These are phyloP conservation scores for Pyrenophora tritici-repentis DNA, from an alignment of 2,329 filamentous ascomycete species.

Conservation along the genomic window DNA sequence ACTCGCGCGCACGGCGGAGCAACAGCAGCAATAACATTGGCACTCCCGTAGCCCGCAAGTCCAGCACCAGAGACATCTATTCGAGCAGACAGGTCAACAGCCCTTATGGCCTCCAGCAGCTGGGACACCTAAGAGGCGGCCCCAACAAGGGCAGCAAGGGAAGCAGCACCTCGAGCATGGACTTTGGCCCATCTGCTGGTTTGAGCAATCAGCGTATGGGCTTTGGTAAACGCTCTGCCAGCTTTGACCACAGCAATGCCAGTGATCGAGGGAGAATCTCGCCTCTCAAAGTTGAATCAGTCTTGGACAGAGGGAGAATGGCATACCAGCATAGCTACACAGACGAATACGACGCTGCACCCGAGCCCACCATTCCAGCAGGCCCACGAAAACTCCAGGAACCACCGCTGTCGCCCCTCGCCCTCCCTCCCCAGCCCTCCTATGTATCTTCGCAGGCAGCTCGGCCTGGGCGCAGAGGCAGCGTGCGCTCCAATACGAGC, in stretches of 20 bases:
- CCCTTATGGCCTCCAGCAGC: constrained; percentile 33
- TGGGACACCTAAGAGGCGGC: constrained; percentile 48
- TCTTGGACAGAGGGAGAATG: constrained; percentile 51
- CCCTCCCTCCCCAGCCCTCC: constrained; percentile 46
- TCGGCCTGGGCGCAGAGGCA: constrained; percentile 60
- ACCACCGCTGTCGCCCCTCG: constrained; percentile 47
- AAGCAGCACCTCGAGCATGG: constrained; percentile 70
- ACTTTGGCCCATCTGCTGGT: constrained; percentile 64
- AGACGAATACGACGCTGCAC: constrained; percentile 77
- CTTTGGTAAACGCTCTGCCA: constrained; percentile 67
- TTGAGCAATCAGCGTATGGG: constrained; percentile 63
- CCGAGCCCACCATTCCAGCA: constrained; percentile 80
- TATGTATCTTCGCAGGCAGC: constrained; percentile 49
- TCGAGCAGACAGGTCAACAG: constrained; percentile 29
- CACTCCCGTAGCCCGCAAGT: constrained; percentile 32
- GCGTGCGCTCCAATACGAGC: constrained; percentile 62
- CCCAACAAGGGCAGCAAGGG: constrained; percentile 71
- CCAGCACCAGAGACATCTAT: constrained; percentile 43
- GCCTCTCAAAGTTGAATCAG: constrained; percentile 48
- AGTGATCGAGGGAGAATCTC: constrained; percentile 25
- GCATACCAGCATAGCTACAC: constrained; percentile 52
- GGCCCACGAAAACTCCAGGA: constrained; percentile 68
- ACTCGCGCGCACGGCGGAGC: constrained; percentile 67
- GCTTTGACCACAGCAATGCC: constrained; percentile 65
- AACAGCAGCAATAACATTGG: constrained; percentile 77